A percentile compares a stretch with the other conserved stretches of the same genome.
Conservation (phyloP, 371 early-diverging fungal genomes). For the Apophysomyces trapeziformis region DNA sequence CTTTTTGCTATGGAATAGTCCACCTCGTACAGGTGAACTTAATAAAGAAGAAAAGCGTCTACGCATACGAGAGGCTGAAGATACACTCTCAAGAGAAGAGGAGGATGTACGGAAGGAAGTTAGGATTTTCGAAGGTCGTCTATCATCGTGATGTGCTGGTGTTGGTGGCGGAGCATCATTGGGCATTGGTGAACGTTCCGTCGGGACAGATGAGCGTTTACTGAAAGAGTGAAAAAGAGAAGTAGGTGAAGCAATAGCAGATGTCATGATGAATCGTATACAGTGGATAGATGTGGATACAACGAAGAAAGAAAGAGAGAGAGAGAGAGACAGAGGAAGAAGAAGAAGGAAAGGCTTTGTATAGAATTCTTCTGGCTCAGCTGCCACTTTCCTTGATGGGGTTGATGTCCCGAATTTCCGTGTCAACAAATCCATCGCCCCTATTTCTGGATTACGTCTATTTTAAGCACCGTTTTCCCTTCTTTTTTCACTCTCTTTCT, state of each 20-base stretch:
- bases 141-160: conserved; percentile 4
- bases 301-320: background rate
- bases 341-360: no score
- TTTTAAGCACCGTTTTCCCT: conserved; percentile 4
- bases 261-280: background rate
- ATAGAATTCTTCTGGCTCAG: conserved; percentile 5
- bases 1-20: conserved; percentile 5
- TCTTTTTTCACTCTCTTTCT: background rate
- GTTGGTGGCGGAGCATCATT: conserved; percentile 4
- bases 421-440: conserved; percentile 6
- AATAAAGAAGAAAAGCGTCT: background rate
- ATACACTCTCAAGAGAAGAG: background rate
- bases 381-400: conserved; percentile 9
- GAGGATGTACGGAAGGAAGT: background rate
- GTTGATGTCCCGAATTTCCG: conserved; percentile 5
- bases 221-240: conserved; percentile 9
- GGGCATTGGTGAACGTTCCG: conserved; percentile 1
- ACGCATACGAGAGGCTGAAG: background rate
- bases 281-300: no score
- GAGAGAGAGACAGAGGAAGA: background rate
- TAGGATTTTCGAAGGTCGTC: background rate
- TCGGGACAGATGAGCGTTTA: background rate
- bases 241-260: background rate
- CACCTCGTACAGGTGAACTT: background rate
- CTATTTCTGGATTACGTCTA: conserved; percentile 7